Base-by-base conservation (phyloP, 2,329 filamentous ascomycete species). In the Mollisiaceae sp. region DNA sequence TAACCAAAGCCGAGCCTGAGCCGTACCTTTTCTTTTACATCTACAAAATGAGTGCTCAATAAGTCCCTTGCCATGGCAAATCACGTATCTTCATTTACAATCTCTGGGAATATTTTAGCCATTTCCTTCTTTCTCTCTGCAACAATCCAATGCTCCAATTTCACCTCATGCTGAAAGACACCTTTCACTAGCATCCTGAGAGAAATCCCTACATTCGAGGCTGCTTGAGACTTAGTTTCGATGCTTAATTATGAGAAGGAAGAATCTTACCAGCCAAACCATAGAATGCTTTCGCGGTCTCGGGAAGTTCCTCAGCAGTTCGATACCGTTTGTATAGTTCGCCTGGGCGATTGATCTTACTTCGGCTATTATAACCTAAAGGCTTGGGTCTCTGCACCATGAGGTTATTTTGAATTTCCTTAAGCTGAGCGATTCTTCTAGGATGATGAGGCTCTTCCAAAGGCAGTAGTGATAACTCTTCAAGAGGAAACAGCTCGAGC, bases 241-340 rank as follows among this genome's bases (percentile, higher is more conserved):
- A 59, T 8, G 9, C 15, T 43, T 52, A 14, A n/a, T 15, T 2
- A 20, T n/a, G 14, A 12, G n/a, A 18, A 35, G 32, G 12, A 35
- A 20, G 75, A 2, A 78, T 63, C 52, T 75, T 75, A 62, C 82
- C 82, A 45, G 79, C 79, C 65, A 78, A 76, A 14, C 74, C 73
- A 65, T 82, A 83, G 55, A 85, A 80, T 0, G 71, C 68, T 52
- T 74, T 81, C 0, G 80, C 81, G 2, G 71, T 68, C 8, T 77
- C 76, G 0, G 80, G 77, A 36, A 85, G 75, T 9, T 85, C 81
- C 4, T 78, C 76, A n/a, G 77, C 72, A 5, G 64, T 77, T 18
- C 78, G 77, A 68, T 78, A 81, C 4, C 74, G 67, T 41, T 71
- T 73, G 65, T 81, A 77, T 12, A 75, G 66, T 1, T 76, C 75